Evolutionary conservation across 371 early-diverging fungal species (phyloP).

Genomic region (Haplosporangium sp.): DNA sequence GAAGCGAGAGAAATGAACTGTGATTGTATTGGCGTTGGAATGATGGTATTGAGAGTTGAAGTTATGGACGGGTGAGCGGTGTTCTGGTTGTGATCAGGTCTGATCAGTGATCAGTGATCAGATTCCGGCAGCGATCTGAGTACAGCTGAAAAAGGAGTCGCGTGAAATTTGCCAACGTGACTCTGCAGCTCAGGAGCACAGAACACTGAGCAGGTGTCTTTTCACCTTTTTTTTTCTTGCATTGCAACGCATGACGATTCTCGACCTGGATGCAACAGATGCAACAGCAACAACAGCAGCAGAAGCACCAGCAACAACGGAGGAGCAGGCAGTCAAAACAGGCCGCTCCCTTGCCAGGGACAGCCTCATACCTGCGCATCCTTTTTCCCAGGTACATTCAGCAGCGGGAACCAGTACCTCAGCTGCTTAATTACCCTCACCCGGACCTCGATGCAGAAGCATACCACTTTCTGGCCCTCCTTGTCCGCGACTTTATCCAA

Average conservation of each 20-base stretch:
- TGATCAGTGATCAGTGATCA: too few relatives aligned
- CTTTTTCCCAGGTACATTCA: slow-evolving; percentile 52
- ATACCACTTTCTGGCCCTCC: slow-evolving; percentile 66
- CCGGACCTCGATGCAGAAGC: slow-evolving; percentile 66
- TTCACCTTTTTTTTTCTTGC: background rate
- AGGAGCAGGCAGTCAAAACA: slow-evolving; percentile 20
- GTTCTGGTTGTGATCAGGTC: too few relatives aligned
- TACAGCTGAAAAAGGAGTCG: too few relatives aligned
- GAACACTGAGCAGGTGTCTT: background rate
- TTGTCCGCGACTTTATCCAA: slow-evolving; percentile 70
- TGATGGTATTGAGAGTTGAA: too few relatives aligned
- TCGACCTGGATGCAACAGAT: background rate
- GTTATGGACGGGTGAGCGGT: too few relatives aligned
- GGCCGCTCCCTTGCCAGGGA: slow-evolving; percentile 17
- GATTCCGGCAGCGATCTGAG: too few relatives aligned
- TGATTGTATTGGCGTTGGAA: too few relatives aligned
- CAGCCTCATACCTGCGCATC: slow-evolving; percentile 45
- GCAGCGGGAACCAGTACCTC: slow-evolving; percentile 48
- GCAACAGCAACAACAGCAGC: slow-evolving; percentile 18
- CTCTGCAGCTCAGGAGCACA: too few relatives aligned
- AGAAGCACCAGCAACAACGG: slow-evolving; percentile 11
- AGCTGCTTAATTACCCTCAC: slow-evolving; percentile 38
- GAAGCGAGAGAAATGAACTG: too few relatives aligned
- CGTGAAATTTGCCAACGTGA: too few relatives aligned
- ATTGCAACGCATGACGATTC: background rate